A percentile compares a stretch with the other conserved stretches of the same genome.
These are phyloP conservation scores for Pseudofabraea citricarpa DNA, from an alignment of 2,329 filamentous ascomycete genomes.

Conservation along the genomic window DNA sequence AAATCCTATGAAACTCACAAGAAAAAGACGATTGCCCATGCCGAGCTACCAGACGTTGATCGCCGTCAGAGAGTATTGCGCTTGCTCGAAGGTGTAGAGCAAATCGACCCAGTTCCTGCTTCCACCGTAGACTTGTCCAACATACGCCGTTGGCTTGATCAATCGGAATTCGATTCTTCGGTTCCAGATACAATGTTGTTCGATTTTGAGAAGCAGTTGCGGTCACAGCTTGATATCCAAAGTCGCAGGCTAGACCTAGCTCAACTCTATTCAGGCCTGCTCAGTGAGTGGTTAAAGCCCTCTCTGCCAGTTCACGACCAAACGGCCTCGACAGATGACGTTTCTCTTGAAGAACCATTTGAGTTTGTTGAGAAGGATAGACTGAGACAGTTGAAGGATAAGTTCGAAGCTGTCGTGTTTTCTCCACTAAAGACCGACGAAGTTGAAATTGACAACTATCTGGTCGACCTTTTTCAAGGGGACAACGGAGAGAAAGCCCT, in stretches of 20 bases:
- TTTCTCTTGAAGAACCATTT: conserved; percentile 23
- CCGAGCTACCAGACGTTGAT: conserved; percentile 1
- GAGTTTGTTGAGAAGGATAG: conserved; percentile 39
- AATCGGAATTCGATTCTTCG: conserved; percentile 11
- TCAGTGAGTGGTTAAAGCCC: conserved; percentile 43
- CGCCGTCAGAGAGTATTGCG: conserved; percentile 1
- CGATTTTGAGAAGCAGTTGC: conserved; percentile 35
- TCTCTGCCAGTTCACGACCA: not conserved
- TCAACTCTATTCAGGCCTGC: conserved; percentile 45
- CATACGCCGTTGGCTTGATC: conserved; percentile 10
- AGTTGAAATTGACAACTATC: conserved; percentile 39
- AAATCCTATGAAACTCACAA: conserved; percentile 8
- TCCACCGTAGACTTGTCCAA: conserved; percentile 6
- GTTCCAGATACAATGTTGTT: conserved; percentile 7
- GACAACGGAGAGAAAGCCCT: conserved; percentile 35
- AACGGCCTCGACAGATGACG: conserved; percentile 16
- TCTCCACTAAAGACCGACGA: conserved; percentile 37
- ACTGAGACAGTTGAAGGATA: conserved; percentile 43
- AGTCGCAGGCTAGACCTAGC: conserved; percentile 48
- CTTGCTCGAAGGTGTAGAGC: conserved; percentile 8
- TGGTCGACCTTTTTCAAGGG: conserved; percentile 42
- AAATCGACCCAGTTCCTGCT: conserved; percentile 1
- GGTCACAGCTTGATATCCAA: conserved; percentile 38
- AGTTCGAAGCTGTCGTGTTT: conserved; percentile 53
- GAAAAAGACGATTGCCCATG: conserved; percentile 3